Conservation (phyloP, 2,329 filamentous ascomycete species). For the Nakataea oryzae region DNA sequence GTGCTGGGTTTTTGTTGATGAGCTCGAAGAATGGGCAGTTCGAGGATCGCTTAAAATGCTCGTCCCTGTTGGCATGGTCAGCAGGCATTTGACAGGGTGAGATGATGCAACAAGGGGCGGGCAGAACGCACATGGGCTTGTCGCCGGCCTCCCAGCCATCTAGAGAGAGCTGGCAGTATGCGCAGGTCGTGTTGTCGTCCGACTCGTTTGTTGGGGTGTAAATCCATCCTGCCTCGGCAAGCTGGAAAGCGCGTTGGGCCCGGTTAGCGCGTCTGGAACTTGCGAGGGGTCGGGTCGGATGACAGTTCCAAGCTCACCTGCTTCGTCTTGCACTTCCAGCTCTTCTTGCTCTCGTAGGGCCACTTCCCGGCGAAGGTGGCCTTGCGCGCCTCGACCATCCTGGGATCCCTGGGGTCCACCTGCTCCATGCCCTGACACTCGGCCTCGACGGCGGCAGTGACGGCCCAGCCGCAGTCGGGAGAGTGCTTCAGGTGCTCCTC, state of each 20-base stretch:
- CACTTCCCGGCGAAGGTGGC: constrained; percentile 77
- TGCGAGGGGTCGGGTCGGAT: background rate
- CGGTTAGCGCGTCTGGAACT: background rate
- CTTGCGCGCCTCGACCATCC: constrained; percentile 66
- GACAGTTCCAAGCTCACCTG: constrained; percentile 47
- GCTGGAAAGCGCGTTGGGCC: constrained; percentile 31
- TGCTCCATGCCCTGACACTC: constrained; percentile 51
- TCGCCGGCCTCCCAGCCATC: constrained; percentile 94
- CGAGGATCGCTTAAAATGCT: constrained; percentile 71
- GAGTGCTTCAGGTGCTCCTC: constrained; percentile 80
- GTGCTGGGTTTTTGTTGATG: constrained; percentile 39
- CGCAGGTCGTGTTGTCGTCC: constrained; percentile 82
- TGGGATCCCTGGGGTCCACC: constrained; percentile 62
- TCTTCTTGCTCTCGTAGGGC: constrained; percentile 82
- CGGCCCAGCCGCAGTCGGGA: constrained; percentile 76
- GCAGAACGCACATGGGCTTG: constrained; percentile 60
- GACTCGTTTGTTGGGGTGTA: constrained; percentile 77
- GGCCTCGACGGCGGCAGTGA: constrained; percentile 53
- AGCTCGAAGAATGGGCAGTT: constrained; percentile 77
- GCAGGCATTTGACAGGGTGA: background rate
- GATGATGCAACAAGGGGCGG: background rate
- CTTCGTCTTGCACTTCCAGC: constrained; percentile 81
- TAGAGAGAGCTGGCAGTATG: constrained; percentile 80
- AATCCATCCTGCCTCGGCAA: constrained; percentile 88
- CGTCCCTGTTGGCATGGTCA: constrained; percentile 46